Evolutionary conservation across 192 early-diverging fungal genomes (phyloP).

Genomic region (Dissophora globulifera): DNA sequence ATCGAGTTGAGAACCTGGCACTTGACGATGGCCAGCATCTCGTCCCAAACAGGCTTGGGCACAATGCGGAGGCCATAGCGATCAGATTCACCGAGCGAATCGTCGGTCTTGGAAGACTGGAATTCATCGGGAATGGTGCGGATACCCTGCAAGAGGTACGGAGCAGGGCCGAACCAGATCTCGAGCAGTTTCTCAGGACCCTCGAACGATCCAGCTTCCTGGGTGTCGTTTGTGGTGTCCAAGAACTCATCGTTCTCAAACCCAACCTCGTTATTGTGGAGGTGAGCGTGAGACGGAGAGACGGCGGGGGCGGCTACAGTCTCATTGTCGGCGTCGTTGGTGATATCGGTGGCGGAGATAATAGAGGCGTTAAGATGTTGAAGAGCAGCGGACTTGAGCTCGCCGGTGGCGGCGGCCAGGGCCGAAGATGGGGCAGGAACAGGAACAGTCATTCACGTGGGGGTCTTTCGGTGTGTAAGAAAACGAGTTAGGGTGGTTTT

Average conservation of each 20-base stretch:
- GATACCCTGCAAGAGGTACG: slow-evolving; percentile 49
- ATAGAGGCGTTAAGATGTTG: slow-evolving; percentile 36
- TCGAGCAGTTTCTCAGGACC: slow-evolving; percentile 99
- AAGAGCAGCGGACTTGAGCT: slow-evolving; percentile 52
- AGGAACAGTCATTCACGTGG: slow-evolving; percentile 59
- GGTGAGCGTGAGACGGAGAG: slow-evolving; percentile 17
- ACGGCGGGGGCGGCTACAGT: slow-evolving; percentile 1
- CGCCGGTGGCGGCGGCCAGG: slow-evolving; percentile 39
- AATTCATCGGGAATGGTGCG: slow-evolving; percentile 34
- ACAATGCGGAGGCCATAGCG: slow-evolving; percentile 79
- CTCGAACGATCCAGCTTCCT: slow-evolving; percentile 77
- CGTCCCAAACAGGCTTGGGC: slow-evolving; percentile 83
- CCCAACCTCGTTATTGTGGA: slow-evolving; percentile 44
- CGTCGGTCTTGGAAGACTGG: slow-evolving; percentile 43
- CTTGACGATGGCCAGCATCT: slow-evolving; percentile 93
- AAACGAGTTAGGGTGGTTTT: slow-evolving; percentile 55
- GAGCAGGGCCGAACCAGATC: slow-evolving; percentile 88
- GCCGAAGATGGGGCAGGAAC: slow-evolving; percentile 48
- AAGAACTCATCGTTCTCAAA: slow-evolving; percentile 46
- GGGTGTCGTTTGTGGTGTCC: slow-evolving; percentile 46
- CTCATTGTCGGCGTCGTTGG: slow-evolving; percentile 3
- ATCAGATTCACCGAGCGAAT: slow-evolving; percentile 44
- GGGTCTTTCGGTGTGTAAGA: slow-evolving; percentile 51
- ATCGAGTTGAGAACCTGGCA: slow-evolving; percentile 92
- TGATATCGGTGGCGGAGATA: slow-evolving; percentile 10